These are phyloP conservation scores for Fusarium nisikadoi DNA, from an alignment of 2,329 filamentous ascomycete species.

Conservation along the genomic window DNA sequence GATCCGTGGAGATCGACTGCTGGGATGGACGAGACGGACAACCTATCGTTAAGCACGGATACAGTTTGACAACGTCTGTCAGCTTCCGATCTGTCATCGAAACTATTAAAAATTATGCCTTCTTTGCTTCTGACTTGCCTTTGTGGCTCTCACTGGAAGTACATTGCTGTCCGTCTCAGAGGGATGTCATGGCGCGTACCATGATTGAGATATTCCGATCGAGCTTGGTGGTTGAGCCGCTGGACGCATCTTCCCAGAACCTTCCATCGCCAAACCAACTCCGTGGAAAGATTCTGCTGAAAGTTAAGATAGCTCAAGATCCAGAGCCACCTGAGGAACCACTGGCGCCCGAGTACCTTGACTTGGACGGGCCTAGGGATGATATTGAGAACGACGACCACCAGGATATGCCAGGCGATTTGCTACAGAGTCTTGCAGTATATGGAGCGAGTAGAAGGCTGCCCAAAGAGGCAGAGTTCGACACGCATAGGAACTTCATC, in stretches of 20 bases:
- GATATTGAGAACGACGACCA: accelerated
- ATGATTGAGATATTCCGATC: slow-evolving; percentile 16
- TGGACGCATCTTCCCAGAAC: accelerated
- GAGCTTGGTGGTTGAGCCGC: background rate
- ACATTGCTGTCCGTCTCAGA: background rate
- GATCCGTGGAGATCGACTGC: slow-evolving; percentile 22
- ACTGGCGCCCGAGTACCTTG: background rate
- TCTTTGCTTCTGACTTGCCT: slow-evolving; percentile 14
- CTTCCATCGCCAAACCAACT: slow-evolving; percentile 11
- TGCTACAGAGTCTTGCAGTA: slow-evolving; percentile 11
- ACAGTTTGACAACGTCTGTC: slow-evolving; percentile 22
- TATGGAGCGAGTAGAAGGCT: slow-evolving; percentile 21
- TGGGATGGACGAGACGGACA: slow-evolving; percentile 27
- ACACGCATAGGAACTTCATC: slow-evolving; percentile 6
- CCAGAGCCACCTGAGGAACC: background rate
- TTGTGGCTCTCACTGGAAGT: slow-evolving; percentile 23
- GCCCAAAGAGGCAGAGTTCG: background rate
- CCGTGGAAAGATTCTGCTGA: slow-evolving; percentile 9
- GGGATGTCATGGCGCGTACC: slow-evolving; percentile 4
- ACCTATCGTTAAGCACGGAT: slow-evolving; percentile 25
- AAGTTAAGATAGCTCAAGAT: background rate
- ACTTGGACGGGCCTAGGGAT: accelerated
- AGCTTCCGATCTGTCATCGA: slow-evolving; percentile 7
- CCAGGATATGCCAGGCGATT: background rate
- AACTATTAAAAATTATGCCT: background rate